phyloP scores from a whole-genome alignment of 371 early-diverging fungal genomes.

The Actinomortierella wolfii region DNA sequence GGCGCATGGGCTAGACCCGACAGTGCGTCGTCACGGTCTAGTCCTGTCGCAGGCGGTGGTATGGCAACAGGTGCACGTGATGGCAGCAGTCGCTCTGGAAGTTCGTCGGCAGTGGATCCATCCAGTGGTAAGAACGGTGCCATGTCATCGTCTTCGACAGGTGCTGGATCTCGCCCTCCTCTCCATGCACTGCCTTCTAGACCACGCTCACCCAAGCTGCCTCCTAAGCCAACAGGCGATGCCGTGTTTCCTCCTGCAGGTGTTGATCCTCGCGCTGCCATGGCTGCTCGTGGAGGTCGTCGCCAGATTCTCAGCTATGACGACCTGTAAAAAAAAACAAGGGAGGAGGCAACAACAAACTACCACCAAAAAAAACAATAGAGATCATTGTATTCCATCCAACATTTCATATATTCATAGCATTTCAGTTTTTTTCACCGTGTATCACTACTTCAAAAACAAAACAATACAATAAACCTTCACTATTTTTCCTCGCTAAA shows the following conservation, averaged over 20 bases:
- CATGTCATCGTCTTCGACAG: slow-evolving; percentile 9
- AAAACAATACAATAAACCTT: too few relatives aligned
- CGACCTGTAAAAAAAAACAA: slow-evolving; percentile 10
- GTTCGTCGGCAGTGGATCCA: neutral
- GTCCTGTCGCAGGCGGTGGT: neutral
- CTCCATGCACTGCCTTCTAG: slow-evolving; percentile 20
- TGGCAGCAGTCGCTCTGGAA: neutral
- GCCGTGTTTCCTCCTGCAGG: slow-evolving; percentile 32
- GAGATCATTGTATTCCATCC: too few relatives aligned
- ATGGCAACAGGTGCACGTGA: slow-evolving; percentile 3
- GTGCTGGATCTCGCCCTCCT: slow-evolving; percentile 9
- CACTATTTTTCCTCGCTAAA: too few relatives aligned
- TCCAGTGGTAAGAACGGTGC: neutral
- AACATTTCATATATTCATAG: too few relatives aligned
- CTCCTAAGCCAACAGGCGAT: slow-evolving; percentile 33
- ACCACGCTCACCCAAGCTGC: slow-evolving; percentile 37
- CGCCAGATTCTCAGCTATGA: slow-evolving; percentile 36
- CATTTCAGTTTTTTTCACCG: too few relatives aligned
- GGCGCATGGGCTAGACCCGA: neutral
- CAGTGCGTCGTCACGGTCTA: neutral
- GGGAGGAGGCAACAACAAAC: too few relatives aligned
- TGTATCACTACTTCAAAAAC: too few relatives aligned
- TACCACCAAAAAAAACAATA: too few relatives aligned
- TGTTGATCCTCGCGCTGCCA: slow-evolving; percentile 28
- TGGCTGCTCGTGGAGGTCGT: slow-evolving; percentile 20